phyloP scores from a whole-genome alignment of 169 alveolate species.

The Cryptosporidium baileyi region DNA sequence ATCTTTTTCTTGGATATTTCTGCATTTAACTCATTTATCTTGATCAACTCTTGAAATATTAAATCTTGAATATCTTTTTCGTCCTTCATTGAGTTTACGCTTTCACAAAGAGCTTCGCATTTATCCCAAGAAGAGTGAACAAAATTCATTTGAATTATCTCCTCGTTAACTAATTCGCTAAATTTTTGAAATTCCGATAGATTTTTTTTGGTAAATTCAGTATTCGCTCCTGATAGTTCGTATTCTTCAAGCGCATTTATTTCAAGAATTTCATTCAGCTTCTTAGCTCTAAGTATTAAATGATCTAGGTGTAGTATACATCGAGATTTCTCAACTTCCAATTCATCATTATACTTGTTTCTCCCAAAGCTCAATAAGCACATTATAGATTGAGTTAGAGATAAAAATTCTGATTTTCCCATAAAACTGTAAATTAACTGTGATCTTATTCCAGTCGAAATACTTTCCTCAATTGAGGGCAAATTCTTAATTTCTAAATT shows the following conservation, averaged over 20 bases:
- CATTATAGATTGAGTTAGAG: conserved; percentile 3
- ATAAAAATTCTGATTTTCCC: conserved; percentile 26
- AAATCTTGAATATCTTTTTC: conserved; percentile 6
- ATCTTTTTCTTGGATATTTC: neutral
- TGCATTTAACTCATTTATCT: neutral
- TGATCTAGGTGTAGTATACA: conserved; percentile 22
- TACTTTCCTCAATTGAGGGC: conserved; percentile 14
- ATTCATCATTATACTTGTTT: neutral
- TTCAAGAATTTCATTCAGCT: neutral
- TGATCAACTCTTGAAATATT: neutral
- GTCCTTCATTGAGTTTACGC: neutral
- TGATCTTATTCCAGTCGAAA: conserved; percentile 16
- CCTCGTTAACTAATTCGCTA: neutral
- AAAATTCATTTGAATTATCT: neutral
- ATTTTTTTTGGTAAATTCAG: neutral
- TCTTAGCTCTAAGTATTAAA: conserved; percentile 7
- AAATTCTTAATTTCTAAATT: neutral
- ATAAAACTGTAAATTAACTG: conserved; percentile 23
- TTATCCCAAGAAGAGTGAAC: conserved; percentile 30
- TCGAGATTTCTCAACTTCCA: neutral
- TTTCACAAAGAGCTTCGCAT: conserved; percentile 41
- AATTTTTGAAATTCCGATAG: neutral
- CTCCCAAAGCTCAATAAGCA: neutral
- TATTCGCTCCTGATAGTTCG: neutral
- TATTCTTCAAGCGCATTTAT: neutral